Percentiles rank a stretch among this genome's conserved stretches.
These are phyloP conservation scores for Backusella westeae DNA, from an alignment of 192 early-diverging fungal species.

Conservation along the genomic window DNA sequence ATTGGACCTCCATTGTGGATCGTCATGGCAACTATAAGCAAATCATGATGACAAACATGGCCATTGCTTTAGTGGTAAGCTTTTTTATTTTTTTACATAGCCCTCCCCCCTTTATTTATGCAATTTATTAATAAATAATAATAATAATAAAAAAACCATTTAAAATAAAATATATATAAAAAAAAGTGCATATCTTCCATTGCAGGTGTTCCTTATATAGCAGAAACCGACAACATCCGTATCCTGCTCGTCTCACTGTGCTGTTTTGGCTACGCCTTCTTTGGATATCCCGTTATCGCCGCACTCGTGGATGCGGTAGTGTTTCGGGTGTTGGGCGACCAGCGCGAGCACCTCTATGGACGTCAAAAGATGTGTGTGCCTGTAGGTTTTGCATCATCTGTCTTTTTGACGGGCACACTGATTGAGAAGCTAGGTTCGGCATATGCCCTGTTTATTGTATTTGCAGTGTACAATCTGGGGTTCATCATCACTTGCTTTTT, in stretches of 20 bases:
- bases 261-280: conserved; percentile 23
- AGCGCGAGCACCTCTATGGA: conserved; percentile 13
- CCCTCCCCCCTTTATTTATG: not conserved
- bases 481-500: conserved; percentile 11
- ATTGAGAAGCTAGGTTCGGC: not conserved
- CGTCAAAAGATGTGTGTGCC: conserved; percentile 22
- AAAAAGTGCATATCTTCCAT: conserved; percentile 11
- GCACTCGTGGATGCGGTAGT: conserved; percentile 13
- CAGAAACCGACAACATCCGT: not conserved
- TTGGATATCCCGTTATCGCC: conserved; percentile 21
- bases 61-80: conserved; percentile 13
- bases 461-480: not conserved
- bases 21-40: conserved; percentile 13
- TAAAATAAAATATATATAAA: not conserved
- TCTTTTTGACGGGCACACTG: conserved; percentile 12
- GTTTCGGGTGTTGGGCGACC: conserved; percentile 3
- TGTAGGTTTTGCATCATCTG: conserved; percentile 11
- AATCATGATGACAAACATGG: conserved; percentile 24
- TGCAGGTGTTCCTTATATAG: conserved; percentile 7
- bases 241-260: conserved; percentile 7
- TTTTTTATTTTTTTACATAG: too few relatives aligned
- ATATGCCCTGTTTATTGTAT: conserved; percentile 20
- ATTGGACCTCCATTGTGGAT: conserved; percentile 20
- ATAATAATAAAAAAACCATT: not conserved
- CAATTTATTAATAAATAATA: not conserved